These are phyloP conservation scores for Gillenia trifoliata DNA, from an alignment of 306 rosid species.

Conservation along the genomic window DNA sequence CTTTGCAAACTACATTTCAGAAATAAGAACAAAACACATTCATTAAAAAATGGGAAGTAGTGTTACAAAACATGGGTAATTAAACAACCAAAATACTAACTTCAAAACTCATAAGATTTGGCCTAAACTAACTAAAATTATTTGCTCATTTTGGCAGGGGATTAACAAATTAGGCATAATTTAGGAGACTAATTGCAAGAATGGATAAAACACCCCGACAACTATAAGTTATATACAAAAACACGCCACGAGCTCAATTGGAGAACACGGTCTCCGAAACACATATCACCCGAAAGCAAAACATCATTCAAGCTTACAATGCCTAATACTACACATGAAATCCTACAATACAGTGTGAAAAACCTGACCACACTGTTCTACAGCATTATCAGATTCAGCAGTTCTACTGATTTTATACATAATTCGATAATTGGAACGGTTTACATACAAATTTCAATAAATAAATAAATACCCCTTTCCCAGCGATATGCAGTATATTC, in stretches of 20 bases:
- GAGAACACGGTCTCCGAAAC: neutral
- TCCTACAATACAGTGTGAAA: neutral
- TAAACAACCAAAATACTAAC: neutral
- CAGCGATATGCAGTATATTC: neutral
- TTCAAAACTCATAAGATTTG: neutral
- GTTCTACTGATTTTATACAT: neutral
- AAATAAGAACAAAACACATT: neutral
- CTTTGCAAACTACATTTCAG: slow-evolving; percentile 24
- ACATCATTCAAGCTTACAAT: neutral
- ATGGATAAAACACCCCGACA: neutral
- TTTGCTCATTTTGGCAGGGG: neutral
- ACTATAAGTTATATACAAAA: neutral
- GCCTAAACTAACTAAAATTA: neutral
- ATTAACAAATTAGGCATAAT: neutral
- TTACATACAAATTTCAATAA: neutral
- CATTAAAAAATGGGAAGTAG: neutral
- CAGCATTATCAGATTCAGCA: neutral
- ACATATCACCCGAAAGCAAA: neutral
- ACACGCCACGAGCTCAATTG: too few species aligned
- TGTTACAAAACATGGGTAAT: neutral
- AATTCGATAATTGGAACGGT: neutral
- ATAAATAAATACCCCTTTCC: neutral
- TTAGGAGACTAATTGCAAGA: neutral
- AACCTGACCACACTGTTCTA: neutral
- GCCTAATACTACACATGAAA: neutral